Conservation (phyloP, 2,329 filamentous ascomycete species). For the Exophiala oligosperma region DNA sequence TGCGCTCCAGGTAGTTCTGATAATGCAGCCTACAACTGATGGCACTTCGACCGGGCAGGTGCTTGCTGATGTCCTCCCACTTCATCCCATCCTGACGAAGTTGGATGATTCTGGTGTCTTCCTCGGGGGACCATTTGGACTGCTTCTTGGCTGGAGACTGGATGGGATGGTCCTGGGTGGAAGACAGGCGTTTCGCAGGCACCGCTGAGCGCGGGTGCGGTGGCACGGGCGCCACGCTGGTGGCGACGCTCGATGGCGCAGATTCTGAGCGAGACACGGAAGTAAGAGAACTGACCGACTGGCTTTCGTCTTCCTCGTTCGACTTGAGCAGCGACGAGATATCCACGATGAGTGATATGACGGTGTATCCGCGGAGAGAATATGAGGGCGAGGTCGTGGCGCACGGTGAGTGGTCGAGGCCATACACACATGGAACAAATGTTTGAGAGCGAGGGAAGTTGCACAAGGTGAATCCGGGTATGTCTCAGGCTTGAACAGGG, state of each 20-base stretch:
- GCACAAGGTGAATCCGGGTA: too few relatives aligned
- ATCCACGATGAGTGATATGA: slow-evolving; percentile 70
- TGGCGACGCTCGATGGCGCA: slow-evolving; percentile 22
- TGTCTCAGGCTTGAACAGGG: neutral
- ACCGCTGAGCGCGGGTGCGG: slow-evolving; percentile 24
- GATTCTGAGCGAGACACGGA: slow-evolving; percentile 25
- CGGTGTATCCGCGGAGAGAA: neutral
- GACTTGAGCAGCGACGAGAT: slow-evolving; percentile 85
- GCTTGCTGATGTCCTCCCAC: slow-evolving; percentile 96
- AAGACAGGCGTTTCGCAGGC: slow-evolving; percentile 38
- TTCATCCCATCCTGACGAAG: slow-evolving; percentile 91
- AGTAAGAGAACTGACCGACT: slow-evolving; percentile 27
- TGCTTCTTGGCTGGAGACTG: slow-evolving; percentile 84
- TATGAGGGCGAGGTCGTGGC: neutral
- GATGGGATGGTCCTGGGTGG: slow-evolving; percentile 40
- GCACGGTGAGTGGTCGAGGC: slow-evolving; percentile 9
- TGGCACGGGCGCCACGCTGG: slow-evolving; percentile 25
- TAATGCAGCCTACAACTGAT: slow-evolving; percentile 95
- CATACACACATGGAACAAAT: slow-evolving; percentile 13
- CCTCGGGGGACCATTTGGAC: slow-evolving; percentile 93
- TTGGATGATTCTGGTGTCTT: slow-evolving; percentile 91
- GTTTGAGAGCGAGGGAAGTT: neutral
- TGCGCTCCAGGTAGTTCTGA: slow-evolving; percentile 92
- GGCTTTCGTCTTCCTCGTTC: slow-evolving; percentile 27
- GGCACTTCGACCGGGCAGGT: slow-evolving; percentile 82